These are phyloP conservation scores for Penicillium subrubescens DNA, from an alignment of 495 filamentous ascomycete species.

Conservation along the genomic window DNA sequence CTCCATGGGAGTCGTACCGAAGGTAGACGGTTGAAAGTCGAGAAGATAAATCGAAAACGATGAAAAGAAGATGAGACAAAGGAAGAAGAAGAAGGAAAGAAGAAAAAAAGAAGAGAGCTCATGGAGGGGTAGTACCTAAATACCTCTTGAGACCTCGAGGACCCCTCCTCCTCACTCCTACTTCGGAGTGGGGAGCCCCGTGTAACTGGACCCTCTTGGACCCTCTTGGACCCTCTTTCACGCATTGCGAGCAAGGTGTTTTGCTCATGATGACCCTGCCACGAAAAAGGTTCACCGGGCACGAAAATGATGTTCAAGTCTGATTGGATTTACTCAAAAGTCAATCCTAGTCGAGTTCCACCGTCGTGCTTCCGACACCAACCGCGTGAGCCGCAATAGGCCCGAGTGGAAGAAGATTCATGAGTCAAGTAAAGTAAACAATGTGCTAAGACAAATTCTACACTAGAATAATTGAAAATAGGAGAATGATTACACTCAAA, in stretches of 20 bases:
- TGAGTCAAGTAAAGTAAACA: not conserved
- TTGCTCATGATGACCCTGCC: conserved; percentile 17
- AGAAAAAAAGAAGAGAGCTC: no score
- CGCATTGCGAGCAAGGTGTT: not conserved
- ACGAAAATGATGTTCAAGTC: conserved; percentile 6
- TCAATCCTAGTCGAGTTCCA: conserved; percentile 16
- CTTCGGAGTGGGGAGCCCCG: conserved; percentile 15
- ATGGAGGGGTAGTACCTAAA: conserved; percentile 1
- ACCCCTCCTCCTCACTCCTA: not conserved
- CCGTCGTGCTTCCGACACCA: conserved; percentile 19
- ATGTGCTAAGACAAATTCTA: not conserved
- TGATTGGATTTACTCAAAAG: conserved; percentile 15
- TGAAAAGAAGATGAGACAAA: conserved; percentile 3
- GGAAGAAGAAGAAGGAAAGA: conserved; percentile 24
- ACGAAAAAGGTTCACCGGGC: conserved; percentile 21
- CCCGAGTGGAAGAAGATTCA: not conserved
- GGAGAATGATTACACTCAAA: not conserved
- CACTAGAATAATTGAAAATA: no score
- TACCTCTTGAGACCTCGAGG: not conserved
- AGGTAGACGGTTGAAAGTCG: conserved; percentile 13
- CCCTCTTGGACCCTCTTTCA: not conserved
- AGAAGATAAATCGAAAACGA: not conserved
- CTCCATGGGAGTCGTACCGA: conserved; percentile 46
- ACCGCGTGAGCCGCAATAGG: conserved; percentile 10
- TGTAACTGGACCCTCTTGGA: not conserved